phyloP scores from a whole-genome alignment of 345 rosid species.

The Eucalyptus virginea region DNA sequence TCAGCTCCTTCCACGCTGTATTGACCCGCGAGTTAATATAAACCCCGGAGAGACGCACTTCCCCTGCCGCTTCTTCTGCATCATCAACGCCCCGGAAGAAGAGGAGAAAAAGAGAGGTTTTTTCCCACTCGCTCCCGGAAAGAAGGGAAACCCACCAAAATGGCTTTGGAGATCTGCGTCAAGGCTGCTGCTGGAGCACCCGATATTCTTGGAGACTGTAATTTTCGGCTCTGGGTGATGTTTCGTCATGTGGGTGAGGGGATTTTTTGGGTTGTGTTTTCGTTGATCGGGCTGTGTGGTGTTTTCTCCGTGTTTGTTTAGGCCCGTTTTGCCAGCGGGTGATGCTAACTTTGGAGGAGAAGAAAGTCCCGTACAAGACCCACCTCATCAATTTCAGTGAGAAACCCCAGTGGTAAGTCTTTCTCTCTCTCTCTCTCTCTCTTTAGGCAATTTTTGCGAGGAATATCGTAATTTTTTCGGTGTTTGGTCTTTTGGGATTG shows the following conservation, averaged over 20 bases:
- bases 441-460: not conserved
- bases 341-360: constrained; percentile 77
- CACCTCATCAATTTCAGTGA: constrained; percentile 44
- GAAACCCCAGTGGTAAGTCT: constrained; percentile 69
- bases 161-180: constrained; percentile 78
- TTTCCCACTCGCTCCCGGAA: not conserved
- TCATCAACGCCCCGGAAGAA: not conserved
- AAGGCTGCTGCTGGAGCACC: constrained; percentile 80
- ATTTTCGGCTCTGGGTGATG: not conserved
- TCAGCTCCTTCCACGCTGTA: not conserved
- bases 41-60: accelerated
- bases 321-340: constrained; percentile 76
- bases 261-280: not conserved
- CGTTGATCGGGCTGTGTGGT: not conserved
- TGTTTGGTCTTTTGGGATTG: not conserved
- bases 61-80: not conserved
- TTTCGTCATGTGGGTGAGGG: not conserved
- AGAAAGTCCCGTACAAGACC: constrained; percentile 50
- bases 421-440: not conserved
- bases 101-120: not conserved
- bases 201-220: constrained; percentile 9
- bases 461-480: not conserved
- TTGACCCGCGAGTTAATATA: not conserved
- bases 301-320: not conserved
- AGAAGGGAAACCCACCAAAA: not conserved